Evolutionary conservation across 768 basidiomycete genomes (phyloP), one percentile per base, ranked within the genome.

Genomic region (Trametes coccinea): DNA sequence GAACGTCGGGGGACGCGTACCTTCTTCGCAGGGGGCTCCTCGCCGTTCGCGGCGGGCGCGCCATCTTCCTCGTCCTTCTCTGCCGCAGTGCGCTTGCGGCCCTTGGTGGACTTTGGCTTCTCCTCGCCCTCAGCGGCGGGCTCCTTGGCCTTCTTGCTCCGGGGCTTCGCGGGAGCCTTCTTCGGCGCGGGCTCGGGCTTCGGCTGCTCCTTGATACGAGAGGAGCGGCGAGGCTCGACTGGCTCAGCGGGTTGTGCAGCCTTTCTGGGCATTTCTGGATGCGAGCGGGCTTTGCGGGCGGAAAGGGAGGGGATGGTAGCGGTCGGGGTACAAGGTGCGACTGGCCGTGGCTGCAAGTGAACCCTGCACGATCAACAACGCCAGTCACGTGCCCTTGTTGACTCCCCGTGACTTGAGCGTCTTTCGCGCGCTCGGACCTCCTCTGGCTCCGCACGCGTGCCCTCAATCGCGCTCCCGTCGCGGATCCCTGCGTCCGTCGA

Each of bases 141-240:
- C 59, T 73, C 67, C 59, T 80, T 78, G 48, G 51, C 68, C 67
- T 81, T 81, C 73, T 74, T 79, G 44, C 78, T 74, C 66, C 85
- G 79, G 49, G 88, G 85, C 75, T 89, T 90, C 5, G 84, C 78
- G 27, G 81, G 77, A 47, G 83, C 75, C 72, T 86, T 89, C 82
- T 87, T 89, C 14, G 73, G 75, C 33, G 70, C 59, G 77, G 73
- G 43, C 30, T 76, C 85, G 2, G 76, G 71, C 72, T 86, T 88
- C 56, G 86, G 87, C 61, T 83, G 80, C 30, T 86, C 87, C 73
- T 90, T 90, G 76, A 91, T 89, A 68, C 89, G 86, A 34, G 82
- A 75, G 7, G 88, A 90, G 75, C 89, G 89, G 73, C 89, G 88
- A 40, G 88, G 88, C 70, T 80, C 79, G 46, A 77, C 74, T 53